Evolutionary conservation across 2,329 filamentous ascomycete species (phyloP).

Genomic region (Diplodia mutila): DNA sequence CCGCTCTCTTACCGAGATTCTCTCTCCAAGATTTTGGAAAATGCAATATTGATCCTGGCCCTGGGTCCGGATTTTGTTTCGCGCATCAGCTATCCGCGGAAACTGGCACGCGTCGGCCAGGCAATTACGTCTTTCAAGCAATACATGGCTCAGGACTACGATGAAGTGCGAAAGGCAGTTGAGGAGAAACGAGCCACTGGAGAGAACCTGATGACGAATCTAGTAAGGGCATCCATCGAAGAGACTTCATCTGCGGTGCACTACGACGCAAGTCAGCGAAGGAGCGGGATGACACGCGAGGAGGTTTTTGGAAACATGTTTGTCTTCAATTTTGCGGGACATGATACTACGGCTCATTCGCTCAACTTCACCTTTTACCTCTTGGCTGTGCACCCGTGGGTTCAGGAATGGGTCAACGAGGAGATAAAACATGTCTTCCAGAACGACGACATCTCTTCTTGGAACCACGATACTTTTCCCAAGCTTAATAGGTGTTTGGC

Average conservation of each 20-base stretch:
- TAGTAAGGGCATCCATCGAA: constrained; percentile 8
- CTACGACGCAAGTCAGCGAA: neutral
- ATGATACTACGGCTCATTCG: constrained; percentile 56
- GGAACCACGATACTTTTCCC: constrained; percentile 46
- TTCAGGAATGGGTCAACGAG: constrained; percentile 52
- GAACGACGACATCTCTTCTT: constrained; percentile 32
- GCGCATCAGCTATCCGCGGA: neutral
- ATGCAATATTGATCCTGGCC: constrained; percentile 22
- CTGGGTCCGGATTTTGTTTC: constrained; percentile 14
- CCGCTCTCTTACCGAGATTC: neutral
- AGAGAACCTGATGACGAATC: constrained; percentile 26
- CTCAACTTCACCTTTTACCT: constrained; percentile 50
- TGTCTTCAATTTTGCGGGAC: constrained; percentile 55
- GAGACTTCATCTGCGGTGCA: neutral
- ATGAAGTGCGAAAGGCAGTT: constrained; percentile 7
- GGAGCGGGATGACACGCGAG: constrained; percentile 26
- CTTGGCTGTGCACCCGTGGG: constrained; percentile 49
- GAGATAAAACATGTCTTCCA: constrained; percentile 39
- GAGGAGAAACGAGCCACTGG: neutral
- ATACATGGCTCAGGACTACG: constrained; percentile 27
- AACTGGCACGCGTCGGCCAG: constrained; percentile 22
- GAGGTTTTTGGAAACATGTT: constrained; percentile 58
- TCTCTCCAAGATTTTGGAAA: constrained; percentile 19
- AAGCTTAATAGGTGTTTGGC: constrained; percentile 48
- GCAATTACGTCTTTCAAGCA: constrained; percentile 27